Base-by-base conservation (phyloP, 2,329 filamentous ascomycete species). In the Apiospora phragmitis region DNA sequence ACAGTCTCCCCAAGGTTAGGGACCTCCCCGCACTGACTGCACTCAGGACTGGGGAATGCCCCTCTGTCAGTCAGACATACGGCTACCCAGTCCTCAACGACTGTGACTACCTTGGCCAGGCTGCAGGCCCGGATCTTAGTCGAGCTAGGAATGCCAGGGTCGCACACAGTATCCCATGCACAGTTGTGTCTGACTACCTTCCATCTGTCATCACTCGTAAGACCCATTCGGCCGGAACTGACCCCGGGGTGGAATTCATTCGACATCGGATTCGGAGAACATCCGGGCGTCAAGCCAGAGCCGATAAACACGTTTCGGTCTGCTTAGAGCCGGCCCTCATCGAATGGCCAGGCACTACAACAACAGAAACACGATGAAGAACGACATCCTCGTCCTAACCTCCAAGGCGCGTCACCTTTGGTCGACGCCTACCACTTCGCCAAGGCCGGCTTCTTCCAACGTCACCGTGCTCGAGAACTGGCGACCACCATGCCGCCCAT, bases 321-420 rank as follows among this genome's bases (percentile, higher is more conserved):
- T n/a, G 6, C 21, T 2, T n/a, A 38, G 32, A 62, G 24, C 21
- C 29, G 21, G n/a, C 29, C 2, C 14, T 59, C 29, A 11, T 21
- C 51, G 4, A 16, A 35, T 21, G 6, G 11, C 1, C 6, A 6
- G 2, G 12, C 43, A 47, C 43, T 21, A 21, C 21, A 1, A 14
- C 4, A 59, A 35, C 9, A 59, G 12, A 59, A 12, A 35, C 29
- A 86, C 4, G 51, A 38, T 62, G 55, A 32, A 62, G 32, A 62
- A 62, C n/a, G 32, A 38, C 9, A 62, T 62, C 74, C 80, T 92
- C 70, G 91, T 92, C 70, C 80, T 92, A n/a, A n/a, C n/a, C n/a
- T n/a, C n/a, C n/a, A n/a, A 59, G 91, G 91, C 43, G 88, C 9
- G 91, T 90, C 62, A 88, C 90, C 41, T 92, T 92, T 76, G 91